Base-by-base conservation (phyloP, 176 grass and related monocot species). In the Avena eriantha region DNA sequence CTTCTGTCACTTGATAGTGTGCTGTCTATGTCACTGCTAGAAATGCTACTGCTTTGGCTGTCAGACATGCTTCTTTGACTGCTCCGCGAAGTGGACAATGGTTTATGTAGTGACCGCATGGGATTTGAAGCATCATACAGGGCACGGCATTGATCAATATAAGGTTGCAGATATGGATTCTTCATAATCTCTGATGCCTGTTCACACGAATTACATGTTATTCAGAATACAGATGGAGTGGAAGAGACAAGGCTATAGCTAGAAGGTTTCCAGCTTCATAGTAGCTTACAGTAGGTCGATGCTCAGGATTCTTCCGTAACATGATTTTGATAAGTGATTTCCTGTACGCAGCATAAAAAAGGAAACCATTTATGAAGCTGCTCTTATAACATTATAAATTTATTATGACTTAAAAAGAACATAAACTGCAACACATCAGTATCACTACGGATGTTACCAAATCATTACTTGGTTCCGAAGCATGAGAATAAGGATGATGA, bases 281-380 rank as follows among this genome's bases (percentile, higher is more conserved):
- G 55, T 84, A 85, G 74, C 90, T 93, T 94, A 99, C 97, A 80
- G 82, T 99, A 51, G 97, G 94, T 34, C 97, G 87, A 91, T 99
- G 94, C 68, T 99, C 97, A 63, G 97, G 97, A 90, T 85, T 99
- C 89, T 99, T 99, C 86, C 97, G 92, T 72, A 99, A 77, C 94
- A 99, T 99, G 80, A 89, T 94, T 92, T 96, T 99, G 73, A 99
- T 92, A 64, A 99, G 87, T 45, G 85, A 73, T 93, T 99, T 99
- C 84, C 97, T 99, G 84, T 74, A 93, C 51, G 11, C 76, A 89
- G 82, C 51, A 78, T 19, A 23, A 67, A 73, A 63, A 34, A 68
- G 0, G 73, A 36, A 17, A 21, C 18, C 7, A 75, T 67, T 48
- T 60, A 75, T 7, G 60, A 76, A 85, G 19, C 19, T 77, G 19